A percentile compares a stretch with the other conserved stretches of the same genome.
Evolutionary conservation across 2,329 filamentous ascomycete species (phyloP).

Genomic region (Xylaria sp.): DNA sequence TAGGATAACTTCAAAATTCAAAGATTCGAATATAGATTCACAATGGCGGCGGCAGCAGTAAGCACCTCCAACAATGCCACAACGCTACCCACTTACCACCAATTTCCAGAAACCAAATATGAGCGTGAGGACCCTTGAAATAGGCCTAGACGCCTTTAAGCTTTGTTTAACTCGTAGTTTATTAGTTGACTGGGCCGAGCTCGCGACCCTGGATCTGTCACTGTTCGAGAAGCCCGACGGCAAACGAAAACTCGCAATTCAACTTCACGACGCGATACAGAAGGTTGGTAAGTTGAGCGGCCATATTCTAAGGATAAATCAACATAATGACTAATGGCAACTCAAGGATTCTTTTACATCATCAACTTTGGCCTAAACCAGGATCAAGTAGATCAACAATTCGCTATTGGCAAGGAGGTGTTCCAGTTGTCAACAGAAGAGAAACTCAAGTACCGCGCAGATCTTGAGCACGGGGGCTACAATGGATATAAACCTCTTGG

Average conservation of each 20-base stretch:
- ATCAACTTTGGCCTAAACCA: constrained; percentile 71
- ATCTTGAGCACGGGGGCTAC: constrained; percentile 64
- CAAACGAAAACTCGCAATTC: constrained; percentile 63
- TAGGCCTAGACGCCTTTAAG: neutral
- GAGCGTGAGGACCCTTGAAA: constrained; percentile 47
- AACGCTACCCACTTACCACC: constrained; percentile 49
- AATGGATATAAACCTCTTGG: constrained; percentile 66
- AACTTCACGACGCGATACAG: constrained; percentile 65
- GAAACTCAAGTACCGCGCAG: constrained; percentile 66
- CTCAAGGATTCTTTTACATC: constrained; percentile 70
- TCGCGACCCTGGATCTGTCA: constrained; percentile 67
- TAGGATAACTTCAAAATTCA: constrained; percentile 7
- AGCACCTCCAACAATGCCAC: constrained; percentile 34
- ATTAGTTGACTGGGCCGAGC: constrained; percentile 63
- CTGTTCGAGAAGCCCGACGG: constrained; percentile 65
- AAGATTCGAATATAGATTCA: constrained; percentile 22
- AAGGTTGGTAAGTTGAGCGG: constrained; percentile 50
- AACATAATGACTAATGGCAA: neutral
- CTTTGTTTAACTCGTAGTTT: constrained; percentile 1
- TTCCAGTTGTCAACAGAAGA: constrained; percentile 67
- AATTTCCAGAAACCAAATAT: constrained; percentile 51
- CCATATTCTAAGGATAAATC: too few relatives aligned
- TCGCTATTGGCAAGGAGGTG: constrained; percentile 69
- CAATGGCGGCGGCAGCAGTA: constrained; percentile 40
- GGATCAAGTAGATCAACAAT: constrained; percentile 69